Percentiles rank a stretch among this genome's conserved stretches.
phyloP scores from a whole-genome alignment of 495 filamentous ascomycete genomes.

The Talaromyces wortmannii region DNA sequence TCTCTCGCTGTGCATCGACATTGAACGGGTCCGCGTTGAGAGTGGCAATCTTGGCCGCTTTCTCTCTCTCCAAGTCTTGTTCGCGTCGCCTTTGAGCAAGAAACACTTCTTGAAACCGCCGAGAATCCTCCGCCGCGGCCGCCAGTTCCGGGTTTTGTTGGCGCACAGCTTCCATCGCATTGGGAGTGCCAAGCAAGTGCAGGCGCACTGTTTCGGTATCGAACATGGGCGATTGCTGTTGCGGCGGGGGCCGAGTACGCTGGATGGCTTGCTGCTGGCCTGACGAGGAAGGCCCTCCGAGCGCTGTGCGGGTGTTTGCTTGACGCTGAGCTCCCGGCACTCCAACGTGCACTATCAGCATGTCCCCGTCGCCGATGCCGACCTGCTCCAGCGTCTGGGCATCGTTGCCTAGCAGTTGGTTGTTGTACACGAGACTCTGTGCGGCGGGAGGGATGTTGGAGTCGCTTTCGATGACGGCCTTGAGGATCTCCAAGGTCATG shows the following conservation, averaged over 20 bases:
- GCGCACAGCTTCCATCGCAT: slow-evolving; percentile 58
- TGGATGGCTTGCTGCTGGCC: slow-evolving; percentile 7
- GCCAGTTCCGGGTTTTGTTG: slow-evolving; percentile 68
- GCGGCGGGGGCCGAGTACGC: slow-evolving; percentile 20
- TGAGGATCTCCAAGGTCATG: slow-evolving; percentile 81
- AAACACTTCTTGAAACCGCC: slow-evolving; percentile 65
- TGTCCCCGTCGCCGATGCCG: slow-evolving; percentile 82
- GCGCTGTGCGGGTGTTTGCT: slow-evolving; percentile 22
- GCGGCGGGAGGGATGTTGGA: slow-evolving; percentile 40
- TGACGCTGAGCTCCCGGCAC: slow-evolving; percentile 12
- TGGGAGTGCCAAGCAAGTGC: slow-evolving; percentile 74
- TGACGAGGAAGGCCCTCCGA: slow-evolving; percentile 16
- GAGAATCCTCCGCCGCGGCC: slow-evolving; percentile 68
- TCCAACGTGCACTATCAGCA: slow-evolving; percentile 79
- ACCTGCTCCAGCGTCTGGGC: slow-evolving; percentile 72
- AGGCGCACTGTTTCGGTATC: slow-evolving; percentile 82
- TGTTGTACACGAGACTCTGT: slow-evolving; percentile 77
- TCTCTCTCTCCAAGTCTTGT: slow-evolving; percentile 60
- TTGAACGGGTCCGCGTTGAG: slow-evolving; percentile 93
- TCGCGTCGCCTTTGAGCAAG: slow-evolving; percentile 59
- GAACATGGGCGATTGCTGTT: slow-evolving; percentile 29
- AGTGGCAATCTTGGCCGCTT: slow-evolving; percentile 69
- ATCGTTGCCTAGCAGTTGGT: slow-evolving; percentile 69
- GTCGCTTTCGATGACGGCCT: slow-evolving; percentile 70
- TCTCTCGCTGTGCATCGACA: slow-evolving; percentile 79